Percentiles rank a stretch among this genome's conserved stretches.
These are phyloP conservation scores for Vickermania ingenoplastis DNA, from an alignment of 208 protist species.

Conservation along the genomic window DNA sequence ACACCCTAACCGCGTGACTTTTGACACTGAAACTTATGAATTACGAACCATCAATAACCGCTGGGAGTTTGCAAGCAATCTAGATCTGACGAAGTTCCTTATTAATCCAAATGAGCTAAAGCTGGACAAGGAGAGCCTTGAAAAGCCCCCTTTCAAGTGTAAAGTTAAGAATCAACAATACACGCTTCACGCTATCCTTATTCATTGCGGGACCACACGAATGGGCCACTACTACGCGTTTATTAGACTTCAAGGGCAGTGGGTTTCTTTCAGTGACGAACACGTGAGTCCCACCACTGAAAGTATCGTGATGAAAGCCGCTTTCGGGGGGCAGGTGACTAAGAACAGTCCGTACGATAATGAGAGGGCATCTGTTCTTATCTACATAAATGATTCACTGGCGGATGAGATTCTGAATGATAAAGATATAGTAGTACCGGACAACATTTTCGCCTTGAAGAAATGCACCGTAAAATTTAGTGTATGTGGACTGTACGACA, in stretches of 20 bases:
- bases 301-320: slow-evolving; percentile 34
- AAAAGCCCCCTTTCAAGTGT: slow-evolving; percentile 9
- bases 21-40: slow-evolving; percentile 65
- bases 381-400: slow-evolving; percentile 44
- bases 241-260: slow-evolving; percentile 45
- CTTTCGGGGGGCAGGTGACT: slow-evolving; percentile 35
- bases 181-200: slow-evolving; percentile 70
- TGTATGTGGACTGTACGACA: background rate
- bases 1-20: slow-evolving; percentile 83
- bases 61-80: slow-evolving; percentile 49
- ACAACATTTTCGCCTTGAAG: background rate
- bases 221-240: slow-evolving; percentile 89
- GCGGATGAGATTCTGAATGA: background rate
- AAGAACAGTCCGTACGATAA: slow-evolving; percentile 33
- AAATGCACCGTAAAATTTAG: background rate
- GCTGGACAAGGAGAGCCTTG: slow-evolving; percentile 43
- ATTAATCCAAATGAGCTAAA: slow-evolving; percentile 21
- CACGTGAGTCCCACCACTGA: slow-evolving; percentile 32
- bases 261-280: slow-evolving; percentile 76
- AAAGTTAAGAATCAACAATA: slow-evolving; percentile 30
- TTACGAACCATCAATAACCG: slow-evolving; percentile 73
- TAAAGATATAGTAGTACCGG: background rate
- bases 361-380: slow-evolving; percentile 57
- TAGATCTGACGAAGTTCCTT: slow-evolving; percentile 57
- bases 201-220: slow-evolving; percentile 65